Percentiles rank a stretch among this genome's conserved stretches.
phyloP scores from a whole-genome alignment of 2,329 filamentous ascomycete genomes.

The Colletotrichum lindemuthianum region DNA sequence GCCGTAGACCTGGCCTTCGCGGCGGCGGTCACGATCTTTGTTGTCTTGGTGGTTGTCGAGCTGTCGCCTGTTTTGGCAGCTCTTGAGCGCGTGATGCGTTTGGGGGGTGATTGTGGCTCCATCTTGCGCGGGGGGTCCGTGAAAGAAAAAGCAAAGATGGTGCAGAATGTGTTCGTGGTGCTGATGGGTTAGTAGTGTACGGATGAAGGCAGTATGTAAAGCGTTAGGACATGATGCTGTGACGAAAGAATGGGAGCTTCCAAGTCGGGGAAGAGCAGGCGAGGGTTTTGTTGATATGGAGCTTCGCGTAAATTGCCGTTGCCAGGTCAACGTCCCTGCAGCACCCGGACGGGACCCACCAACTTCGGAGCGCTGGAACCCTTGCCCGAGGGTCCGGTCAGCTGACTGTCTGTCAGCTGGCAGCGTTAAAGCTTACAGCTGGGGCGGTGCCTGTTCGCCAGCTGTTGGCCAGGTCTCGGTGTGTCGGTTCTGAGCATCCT shows the following conservation, averaged over 20 bases:
- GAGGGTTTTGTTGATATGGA: constrained; percentile 37
- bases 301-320: constrained; percentile 34
- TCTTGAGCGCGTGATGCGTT: constrained; percentile 65
- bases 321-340: constrained; percentile 22
- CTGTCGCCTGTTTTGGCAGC: constrained; percentile 54
- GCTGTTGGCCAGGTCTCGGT: background rate
- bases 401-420: constrained; percentile 18
- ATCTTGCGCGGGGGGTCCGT: constrained; percentile 45
- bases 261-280: constrained; percentile 22
- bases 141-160: constrained; percentile 17
- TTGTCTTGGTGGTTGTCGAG: constrained; percentile 47
- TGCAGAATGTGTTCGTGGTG: constrained; percentile 5
- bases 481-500: background rate
- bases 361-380: constrained; percentile 27
- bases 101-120: constrained; percentile 65
- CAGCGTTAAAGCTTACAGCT: background rate
- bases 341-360: background rate
- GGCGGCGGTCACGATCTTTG: constrained; percentile 59
- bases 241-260: constrained; percentile 11
- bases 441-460: no score
- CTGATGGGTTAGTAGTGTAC: constrained; percentile 29
- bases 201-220: constrained; percentile 13
- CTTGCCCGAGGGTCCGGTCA: constrained; percentile 20
- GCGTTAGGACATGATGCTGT: constrained; percentile 30
- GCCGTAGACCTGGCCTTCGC: constrained; percentile 56